These are phyloP conservation scores for Cerrena zonata DNA, from an alignment of 1,284 basidiomycete genomes.

Conservation along the genomic window DNA sequence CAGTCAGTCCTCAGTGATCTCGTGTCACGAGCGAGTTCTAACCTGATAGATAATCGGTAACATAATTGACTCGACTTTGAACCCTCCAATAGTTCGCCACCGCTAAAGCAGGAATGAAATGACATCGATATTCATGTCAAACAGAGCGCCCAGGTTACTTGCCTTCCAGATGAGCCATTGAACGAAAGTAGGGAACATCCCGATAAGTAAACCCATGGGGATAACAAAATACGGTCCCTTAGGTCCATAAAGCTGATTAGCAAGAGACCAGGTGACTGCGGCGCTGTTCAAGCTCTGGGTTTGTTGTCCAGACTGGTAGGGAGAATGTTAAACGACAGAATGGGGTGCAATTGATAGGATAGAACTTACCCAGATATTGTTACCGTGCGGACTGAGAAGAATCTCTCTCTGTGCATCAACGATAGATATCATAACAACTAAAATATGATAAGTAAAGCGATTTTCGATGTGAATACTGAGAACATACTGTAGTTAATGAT, in stretches of 20 bases:
- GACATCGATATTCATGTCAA: neutral
- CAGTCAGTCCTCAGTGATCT: no score
- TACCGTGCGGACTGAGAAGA: slow-evolving; percentile 46
- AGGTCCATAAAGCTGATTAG: slow-evolving; percentile 50
- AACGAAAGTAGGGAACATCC: slow-evolving; percentile 42
- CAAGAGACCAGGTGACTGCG: slow-evolving; percentile 62
- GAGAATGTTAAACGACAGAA: neutral
- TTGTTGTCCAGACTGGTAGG: slow-evolving; percentile 18
- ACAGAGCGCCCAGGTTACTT: neutral
- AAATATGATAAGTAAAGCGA: neutral
- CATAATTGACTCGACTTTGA: slow-evolving; percentile 43
- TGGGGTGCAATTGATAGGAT: neutral
- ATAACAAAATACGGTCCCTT: slow-evolving; percentile 50
- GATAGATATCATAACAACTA: slow-evolving; percentile 50
- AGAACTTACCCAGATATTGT: slow-evolving; percentile 49
- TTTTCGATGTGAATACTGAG: neutral
- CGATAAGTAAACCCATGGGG: slow-evolving; percentile 47
- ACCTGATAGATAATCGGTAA: slow-evolving; percentile 53
- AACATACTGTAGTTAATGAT: slow-evolving; percentile 30
- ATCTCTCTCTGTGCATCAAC: slow-evolving; percentile 48
- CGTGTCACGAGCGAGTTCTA: no score
- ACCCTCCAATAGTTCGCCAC: slow-evolving; percentile 46
- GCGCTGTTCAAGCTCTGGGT: slow-evolving; percentile 42
- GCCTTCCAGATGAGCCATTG: slow-evolving; percentile 51
- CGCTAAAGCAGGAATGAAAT: slow-evolving; percentile 26